Evolutionary conservation across 306 rosid genomes (phyloP).

Genomic region (Prunus persica): DNA sequence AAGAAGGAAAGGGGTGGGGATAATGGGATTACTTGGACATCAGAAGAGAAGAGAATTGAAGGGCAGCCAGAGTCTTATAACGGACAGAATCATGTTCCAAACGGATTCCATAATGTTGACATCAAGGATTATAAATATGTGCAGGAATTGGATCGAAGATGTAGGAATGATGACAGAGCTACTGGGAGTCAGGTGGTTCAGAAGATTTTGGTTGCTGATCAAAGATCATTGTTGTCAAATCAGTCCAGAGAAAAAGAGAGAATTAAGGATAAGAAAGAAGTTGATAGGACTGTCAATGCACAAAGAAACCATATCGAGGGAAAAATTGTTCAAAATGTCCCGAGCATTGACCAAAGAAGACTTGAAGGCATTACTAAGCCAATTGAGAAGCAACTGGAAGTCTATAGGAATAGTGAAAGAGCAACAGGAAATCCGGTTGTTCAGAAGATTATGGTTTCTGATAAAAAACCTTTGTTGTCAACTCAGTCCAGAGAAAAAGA

Average conservation of each 20-base stretch:
- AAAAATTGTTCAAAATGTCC: background rate
- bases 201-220: background rate
- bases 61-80: background rate
- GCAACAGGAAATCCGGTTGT: conserved; percentile 1
- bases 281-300: background rate
- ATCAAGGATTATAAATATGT: conserved; percentile 6
- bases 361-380: conserved; percentile 1
- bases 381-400: background rate
- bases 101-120: background rate
- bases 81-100: conserved; percentile 10
- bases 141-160: conserved; percentile 19
- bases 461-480: background rate
- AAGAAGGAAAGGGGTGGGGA: conserved; percentile 11
- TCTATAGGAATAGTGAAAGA: background rate
- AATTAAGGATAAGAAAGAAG: background rate
- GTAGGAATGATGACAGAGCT: conserved; percentile 11
- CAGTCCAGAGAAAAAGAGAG: background rate
- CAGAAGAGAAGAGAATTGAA: background rate
- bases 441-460: conserved; percentile 3
- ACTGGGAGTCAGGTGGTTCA: conserved; percentile 6
- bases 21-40: background rate
- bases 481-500: background rate
- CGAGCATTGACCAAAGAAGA: background rate
- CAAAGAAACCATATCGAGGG: conserved; percentile 12
- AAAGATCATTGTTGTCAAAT: background rate